phyloP scores from a whole-genome alignment of 2,329 filamentous ascomycete species.

The Cercospora berteroae region DNA sequence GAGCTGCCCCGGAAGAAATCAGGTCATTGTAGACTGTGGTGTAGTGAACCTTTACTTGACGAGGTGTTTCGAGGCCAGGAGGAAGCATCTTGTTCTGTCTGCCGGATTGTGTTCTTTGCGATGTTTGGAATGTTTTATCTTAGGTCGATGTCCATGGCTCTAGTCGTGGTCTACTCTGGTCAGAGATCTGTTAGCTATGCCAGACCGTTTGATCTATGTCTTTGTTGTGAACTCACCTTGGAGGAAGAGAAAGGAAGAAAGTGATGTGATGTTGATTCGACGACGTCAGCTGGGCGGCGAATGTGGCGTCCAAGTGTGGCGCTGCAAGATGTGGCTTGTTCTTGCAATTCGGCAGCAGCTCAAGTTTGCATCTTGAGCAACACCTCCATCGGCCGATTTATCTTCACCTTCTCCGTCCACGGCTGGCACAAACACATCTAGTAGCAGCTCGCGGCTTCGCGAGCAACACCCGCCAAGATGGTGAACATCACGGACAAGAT shows the following conservation, averaged over 20 bases:
- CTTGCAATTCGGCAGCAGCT: background rate
- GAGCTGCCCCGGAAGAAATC: constrained; percentile 41
- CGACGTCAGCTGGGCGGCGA: constrained; percentile 1
- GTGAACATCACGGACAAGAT: constrained; percentile 99
- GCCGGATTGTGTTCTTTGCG: background rate
- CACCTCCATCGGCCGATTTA: background rate
- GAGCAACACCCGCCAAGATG: constrained; percentile 58
- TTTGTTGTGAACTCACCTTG: constrained; percentile 5
- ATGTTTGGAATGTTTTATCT: background rate
- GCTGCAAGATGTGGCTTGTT: background rate
- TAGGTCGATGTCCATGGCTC: background rate
- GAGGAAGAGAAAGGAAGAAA: background rate
- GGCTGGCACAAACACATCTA: background rate
- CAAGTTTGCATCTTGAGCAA: constrained; percentile 4
- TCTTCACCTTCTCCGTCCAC: background rate
- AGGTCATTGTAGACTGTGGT: constrained; percentile 42
- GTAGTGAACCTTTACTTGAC: constrained; percentile 37
- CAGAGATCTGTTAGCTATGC: background rate
- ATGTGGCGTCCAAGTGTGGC: background rate
- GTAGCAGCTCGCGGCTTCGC: constrained; percentile 16
- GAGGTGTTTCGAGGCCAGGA: constrained; percentile 29
- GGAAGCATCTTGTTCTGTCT: constrained; percentile 29
- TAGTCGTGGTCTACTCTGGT: background rate
- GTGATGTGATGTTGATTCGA: background rate
- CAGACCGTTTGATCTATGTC: background rate